Base-by-base conservation (phyloP, 2,329 filamentous ascomycete genomes). In the Aspergillus sp. region DNA sequence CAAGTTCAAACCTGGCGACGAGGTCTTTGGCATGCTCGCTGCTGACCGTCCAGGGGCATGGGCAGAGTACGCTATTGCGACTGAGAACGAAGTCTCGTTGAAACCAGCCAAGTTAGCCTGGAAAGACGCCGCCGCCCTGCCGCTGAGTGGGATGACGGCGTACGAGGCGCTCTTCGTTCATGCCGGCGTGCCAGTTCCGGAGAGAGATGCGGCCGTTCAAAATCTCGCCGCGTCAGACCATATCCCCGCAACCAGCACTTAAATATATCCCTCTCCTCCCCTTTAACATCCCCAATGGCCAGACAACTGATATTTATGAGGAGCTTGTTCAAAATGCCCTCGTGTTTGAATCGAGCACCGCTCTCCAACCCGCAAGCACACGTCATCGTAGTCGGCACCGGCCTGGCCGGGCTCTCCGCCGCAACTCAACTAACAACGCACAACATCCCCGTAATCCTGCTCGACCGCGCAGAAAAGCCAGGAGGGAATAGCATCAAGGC, bases 401-500 rank as follows among this genome's bases (percentile, higher is more conserved):
- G 86, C 15, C 81, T 89, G 0, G 85, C 86, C 5, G 86, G 85
- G 3, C 76, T 89, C 1, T 80, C 82, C 1, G 85, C 85, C 17
- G 81, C 85, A 3, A 80, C 82, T 41, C 78, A 83, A 58, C 81
- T 87, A 6, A 73, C 88, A 4, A 71, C 76, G 3, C 76, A 80
- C 12, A 79, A 80, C 39, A 76, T 82, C 2, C 70, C 78, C 0
- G 85, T 89, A 0, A 76, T 77, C 32, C 76, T 89, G 49, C 76
- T 89, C 12, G 86, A 89, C 57, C 82, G 84, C 18, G 79, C 80
- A 0, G 66, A 79, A 3, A 86, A 85, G 64, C 83, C 85, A 0
- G 85, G 85, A 36, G 85, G 85, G 2, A 88, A 88, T 65, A 84
- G 80, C 64, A 86, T 88, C 71, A 88, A 88, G 71, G 85, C 85